A percentile compares a stretch with the other conserved stretches of the same genome.
phyloP scores from a whole-genome alignment of 2,329 filamentous ascomycete species.

The Hymenoscyphus infarciens region DNA sequence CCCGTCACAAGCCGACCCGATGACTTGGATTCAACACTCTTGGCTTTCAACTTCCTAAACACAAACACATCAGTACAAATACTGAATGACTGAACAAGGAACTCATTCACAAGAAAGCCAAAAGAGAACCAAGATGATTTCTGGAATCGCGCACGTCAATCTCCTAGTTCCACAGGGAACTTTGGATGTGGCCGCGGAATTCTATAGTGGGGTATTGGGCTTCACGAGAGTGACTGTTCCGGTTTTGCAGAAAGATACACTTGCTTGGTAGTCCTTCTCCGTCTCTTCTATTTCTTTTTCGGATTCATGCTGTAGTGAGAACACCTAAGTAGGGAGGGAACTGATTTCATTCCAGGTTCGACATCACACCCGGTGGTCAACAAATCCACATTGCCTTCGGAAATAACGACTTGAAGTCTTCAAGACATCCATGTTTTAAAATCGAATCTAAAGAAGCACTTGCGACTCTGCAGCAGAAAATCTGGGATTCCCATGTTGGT shows the following conservation, averaged over 20 bases:
- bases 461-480: constrained; percentile 42
- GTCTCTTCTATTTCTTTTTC: background rate
- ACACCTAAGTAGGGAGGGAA: no score
- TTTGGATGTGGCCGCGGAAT: constrained; percentile 47
- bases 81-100: background rate
- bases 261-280: constrained; percentile 49
- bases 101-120: background rate
- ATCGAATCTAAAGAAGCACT: constrained; percentile 47
- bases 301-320: background rate
- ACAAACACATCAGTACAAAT: background rate
- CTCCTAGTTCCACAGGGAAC: constrained; percentile 53
- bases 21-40: background rate
- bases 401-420: constrained; percentile 40
- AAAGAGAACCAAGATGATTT: constrained; percentile 37
- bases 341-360: constrained; percentile 40
- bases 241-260: constrained; percentile 44
- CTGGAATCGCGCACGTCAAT: constrained; percentile 55
- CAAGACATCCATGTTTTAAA: constrained; percentile 57
- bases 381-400: constrained; percentile 55
- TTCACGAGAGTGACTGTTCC: constrained; percentile 52
- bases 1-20: background rate
- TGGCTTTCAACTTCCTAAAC: background rate
- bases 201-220: constrained; percentile 55
- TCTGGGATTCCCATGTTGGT: constrained; percentile 49
- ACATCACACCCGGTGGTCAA: constrained; percentile 51